A percentile compares a stretch with the other conserved stretches of the same genome.
These are phyloP conservation scores for Blastocladiella emersonii DNA, from an alignment of 371 early-diverging fungal species.

Conservation along the genomic window DNA sequence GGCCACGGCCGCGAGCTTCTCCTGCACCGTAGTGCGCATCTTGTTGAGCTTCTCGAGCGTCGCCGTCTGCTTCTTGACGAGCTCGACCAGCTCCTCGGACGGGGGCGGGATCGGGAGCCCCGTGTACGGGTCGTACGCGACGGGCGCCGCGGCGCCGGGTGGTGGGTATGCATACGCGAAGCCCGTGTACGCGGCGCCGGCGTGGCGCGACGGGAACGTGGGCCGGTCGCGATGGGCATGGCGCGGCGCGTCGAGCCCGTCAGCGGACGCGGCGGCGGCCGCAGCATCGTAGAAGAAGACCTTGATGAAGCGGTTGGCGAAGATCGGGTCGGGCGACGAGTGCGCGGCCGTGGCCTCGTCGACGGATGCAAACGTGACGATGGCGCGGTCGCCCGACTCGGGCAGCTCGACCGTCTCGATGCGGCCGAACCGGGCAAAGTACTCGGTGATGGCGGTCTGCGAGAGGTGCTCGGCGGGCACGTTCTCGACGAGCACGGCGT, in stretches of 20 bases:
- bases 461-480: constrained; percentile 52
- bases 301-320: constrained; percentile 76
- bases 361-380: constrained; percentile 44
- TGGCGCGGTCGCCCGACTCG: constrained; percentile 32
- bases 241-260: neutral
- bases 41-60: too few species aligned
- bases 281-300: constrained; percentile 60
- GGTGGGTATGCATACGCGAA: too few species aligned
- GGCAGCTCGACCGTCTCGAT: constrained; percentile 53
- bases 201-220: too few species aligned
- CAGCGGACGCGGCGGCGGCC: too few species aligned
- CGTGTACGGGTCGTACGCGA: too few species aligned
- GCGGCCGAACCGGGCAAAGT: constrained; percentile 57
- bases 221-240: too few species aligned
- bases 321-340: constrained; percentile 63
- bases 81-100: too few species aligned
- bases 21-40: neutral
- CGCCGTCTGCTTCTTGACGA: too few species aligned
- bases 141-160: too few species aligned
- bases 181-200: too few species aligned
- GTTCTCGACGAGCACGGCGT: constrained; percentile 40
- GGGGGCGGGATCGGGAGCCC: too few species aligned
- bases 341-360: constrained; percentile 60
- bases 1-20: neutral
- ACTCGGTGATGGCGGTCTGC: constrained; percentile 50